Base-by-base conservation (phyloP, 164 flowering plant genomes). In the Nymphaea colorata region DNA sequence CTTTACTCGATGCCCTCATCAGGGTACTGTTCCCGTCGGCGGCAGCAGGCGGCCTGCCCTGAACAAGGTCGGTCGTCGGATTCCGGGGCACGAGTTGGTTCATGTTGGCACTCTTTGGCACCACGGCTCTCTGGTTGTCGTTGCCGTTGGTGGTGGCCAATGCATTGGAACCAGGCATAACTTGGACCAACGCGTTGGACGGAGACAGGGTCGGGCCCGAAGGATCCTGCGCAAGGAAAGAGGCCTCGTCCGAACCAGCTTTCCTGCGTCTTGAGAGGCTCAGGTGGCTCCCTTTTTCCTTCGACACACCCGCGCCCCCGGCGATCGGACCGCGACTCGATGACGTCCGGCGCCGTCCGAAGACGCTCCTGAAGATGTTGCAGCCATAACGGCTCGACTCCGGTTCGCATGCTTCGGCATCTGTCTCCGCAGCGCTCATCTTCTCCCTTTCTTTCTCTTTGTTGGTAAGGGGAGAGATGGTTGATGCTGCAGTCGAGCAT, bases 1-100 rank as follows among this genome's bases (percentile, higher is more conserved):
- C 86, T 67, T 91, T 91, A 0, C 96, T 88, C n/a, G 63, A 61
- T 16, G 92, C 95, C 3, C 97, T 79, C 66, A 93, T 90, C 12
- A 93, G 78, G 2, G 60, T 68, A 16, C 69, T 64, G 18, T 72
- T 61, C 42, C 86, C 87, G 47, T 74, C 16, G 63, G 16, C 16
- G 2, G 63, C 5, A 36, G 63, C 8, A 61, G 8, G 25, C 8
- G 41, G 25, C 63, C 63, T n/a, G 63, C 63, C 6, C 63, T n/a
- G 63, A 36, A 36, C 63, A 61, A 61, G 4, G 16, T 36, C 63
- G 6, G 15, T n/a, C n/a, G 25, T 8, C 63, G 16, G 7, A 47
- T 7, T 47, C 55, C 8, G 11, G 36, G 63, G 63, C 6, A 61
- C 25, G 8, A n/a, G n/a, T 61, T 61, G 63, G n/a, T n/a, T n/a